phyloP scores from a whole-genome alignment of 805 yeast species.

The Kodamaea laetipori region DNA sequence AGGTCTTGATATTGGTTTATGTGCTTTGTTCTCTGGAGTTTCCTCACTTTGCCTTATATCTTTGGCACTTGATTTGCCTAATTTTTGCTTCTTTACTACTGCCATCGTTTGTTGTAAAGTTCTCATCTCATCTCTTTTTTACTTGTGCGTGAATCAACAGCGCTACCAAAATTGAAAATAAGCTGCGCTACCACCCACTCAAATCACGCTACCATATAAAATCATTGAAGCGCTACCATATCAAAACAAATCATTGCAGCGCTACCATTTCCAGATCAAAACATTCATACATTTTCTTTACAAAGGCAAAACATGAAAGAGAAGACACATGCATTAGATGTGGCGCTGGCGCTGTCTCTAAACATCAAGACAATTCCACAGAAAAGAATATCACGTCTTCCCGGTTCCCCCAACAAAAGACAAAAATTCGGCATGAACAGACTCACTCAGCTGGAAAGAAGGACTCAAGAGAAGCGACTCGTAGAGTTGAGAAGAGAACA shows the following conservation, averaged over 20 bases:
- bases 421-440: slow-evolving; percentile 7
- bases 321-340: neutral
- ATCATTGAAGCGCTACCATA: neutral
- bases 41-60: neutral
- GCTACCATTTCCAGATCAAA: slow-evolving; percentile 1
- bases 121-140: slow-evolving; percentile 10
- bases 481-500: slow-evolving; percentile 1
- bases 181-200: no score
- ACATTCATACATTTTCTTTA: neutral
- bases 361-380: slow-evolving; percentile 9
- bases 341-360: slow-evolving; percentile 7
- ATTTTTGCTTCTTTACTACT: slow-evolving; percentile 25
- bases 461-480: neutral
- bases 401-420: slow-evolving; percentile 11
- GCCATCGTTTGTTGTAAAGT: neutral
- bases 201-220: neutral
- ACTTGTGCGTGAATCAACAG: neutral
- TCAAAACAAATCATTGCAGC: neutral
- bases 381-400: slow-evolving; percentile 8
- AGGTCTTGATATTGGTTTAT: slow-evolving; percentile 5
- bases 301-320: slow-evolving; percentile 5
- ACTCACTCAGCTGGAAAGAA: slow-evolving; percentile 6
- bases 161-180: slow-evolving; percentile 2
- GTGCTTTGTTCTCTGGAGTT: slow-evolving; percentile 1
- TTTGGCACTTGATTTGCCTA: slow-evolving; percentile 14